Evolutionary conservation across 2,329 filamentous ascomycete species (phyloP), one percentile per base, ranked within the genome.

Genomic region (Epichloe hybrida): DNA sequence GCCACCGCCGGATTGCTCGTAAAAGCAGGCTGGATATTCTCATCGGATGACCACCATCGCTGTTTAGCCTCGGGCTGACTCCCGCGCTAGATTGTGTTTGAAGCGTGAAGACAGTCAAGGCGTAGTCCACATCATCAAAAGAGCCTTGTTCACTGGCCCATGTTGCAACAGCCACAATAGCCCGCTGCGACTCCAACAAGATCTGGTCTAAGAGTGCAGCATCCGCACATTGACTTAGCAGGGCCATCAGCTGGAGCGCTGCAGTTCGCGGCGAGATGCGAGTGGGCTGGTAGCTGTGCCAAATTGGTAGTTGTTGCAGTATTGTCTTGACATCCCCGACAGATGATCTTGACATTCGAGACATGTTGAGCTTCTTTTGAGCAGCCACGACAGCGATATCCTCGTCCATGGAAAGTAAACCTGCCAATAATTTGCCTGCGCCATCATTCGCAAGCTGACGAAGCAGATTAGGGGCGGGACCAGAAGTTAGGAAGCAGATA

Each of bases 361-460:
- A 83, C 61, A 90, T 73, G 56, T 88, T 89, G 52, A 69, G 79
- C 55, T 78, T 77, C 35, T 81, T 77, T 38, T 86, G 81, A 54
- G 75, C 78, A 0, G 77, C 75, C n/a, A 88, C 64, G 17, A 68
- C 66, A n/a, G 66, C 66, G 27, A 90, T 77, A 49, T 84, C 80
- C 13, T 72, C 67, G 11, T 73, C 61, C 15, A 67, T 62, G 2
- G 68, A 65, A 9, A 90, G 66, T 38, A 87, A 71, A 3, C 67
- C 69, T 39, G 69, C 66, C 11, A 90, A 65, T 40, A 84, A 68
- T n/a, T 64, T 61, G 4, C 77, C 70, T 21, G 81, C 68, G 8
- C 74, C 74, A 17, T 80, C 75, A 12, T 70, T 66, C 36, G 72
- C 71, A 12, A 86, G 69, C 46, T 82, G 73, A 21, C 74, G 71